These are phyloP conservation scores for Globisporangium spinosum DNA, from an alignment of 352 stramenopile genomes.

Conservation along the genomic window DNA sequence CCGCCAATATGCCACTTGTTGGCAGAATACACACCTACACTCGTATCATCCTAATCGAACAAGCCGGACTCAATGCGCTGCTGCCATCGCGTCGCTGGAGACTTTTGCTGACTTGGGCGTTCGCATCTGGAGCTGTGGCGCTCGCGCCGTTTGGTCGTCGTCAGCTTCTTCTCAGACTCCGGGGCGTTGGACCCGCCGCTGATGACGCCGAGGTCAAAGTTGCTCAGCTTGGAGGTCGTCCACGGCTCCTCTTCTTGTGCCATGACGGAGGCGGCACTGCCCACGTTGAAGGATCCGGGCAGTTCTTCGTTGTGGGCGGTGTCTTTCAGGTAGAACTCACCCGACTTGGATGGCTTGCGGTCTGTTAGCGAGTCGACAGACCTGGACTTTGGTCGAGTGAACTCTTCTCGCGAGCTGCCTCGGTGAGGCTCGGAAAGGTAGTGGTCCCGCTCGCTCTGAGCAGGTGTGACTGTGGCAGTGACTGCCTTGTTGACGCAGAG, in stretches of 20 bases:
- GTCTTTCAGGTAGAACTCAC: neutral
- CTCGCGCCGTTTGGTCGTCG: neutral
- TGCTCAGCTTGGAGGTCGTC: slow-evolving; percentile 10
- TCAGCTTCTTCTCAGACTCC: neutral
- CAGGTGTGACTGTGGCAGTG: neutral
- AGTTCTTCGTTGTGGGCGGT: neutral
- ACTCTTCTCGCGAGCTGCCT: neutral
- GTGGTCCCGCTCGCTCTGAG: neutral
- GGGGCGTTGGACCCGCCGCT: neutral
- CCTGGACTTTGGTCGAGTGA: slow-evolving; percentile 2
- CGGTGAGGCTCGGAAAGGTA: neutral
- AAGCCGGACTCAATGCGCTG: neutral
- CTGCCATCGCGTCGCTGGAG: slow-evolving; percentile 5
- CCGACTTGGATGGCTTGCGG: neutral
- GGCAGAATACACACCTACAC: neutral
- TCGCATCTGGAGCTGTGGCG: neutral
- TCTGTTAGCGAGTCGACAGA: slow-evolving; percentile 1
- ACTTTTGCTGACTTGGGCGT: neutral
- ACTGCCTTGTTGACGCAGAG: slow-evolving; percentile 2
- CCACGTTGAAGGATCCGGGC: neutral
- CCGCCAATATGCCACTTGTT: neutral
- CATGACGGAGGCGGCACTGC: neutral
- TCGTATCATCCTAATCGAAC: neutral
- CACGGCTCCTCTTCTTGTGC: neutral
- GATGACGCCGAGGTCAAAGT: slow-evolving; percentile 8